A percentile compares a stretch with the other conserved stretches of the same genome.
phyloP scores from a whole-genome alignment of 164 flowering plant species.

The Kalanchoe fedtschenkoi region DNA sequence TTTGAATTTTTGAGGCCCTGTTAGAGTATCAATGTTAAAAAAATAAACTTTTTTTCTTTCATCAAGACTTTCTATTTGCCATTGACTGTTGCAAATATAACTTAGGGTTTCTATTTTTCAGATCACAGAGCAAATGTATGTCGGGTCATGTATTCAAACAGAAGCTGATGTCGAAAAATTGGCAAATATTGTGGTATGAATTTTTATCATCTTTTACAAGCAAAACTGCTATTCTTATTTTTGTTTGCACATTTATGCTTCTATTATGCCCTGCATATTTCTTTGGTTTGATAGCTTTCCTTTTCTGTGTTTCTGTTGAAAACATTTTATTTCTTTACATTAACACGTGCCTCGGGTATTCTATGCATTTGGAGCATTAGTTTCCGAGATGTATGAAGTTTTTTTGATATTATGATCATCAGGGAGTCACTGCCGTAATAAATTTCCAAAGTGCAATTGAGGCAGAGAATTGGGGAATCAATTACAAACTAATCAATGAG shows the following conservation, averaged over 20 bases:
- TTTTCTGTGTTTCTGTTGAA: neutral
- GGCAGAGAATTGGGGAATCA: constrained; percentile 85
- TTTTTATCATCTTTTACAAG: neutral
- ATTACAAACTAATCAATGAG: constrained; percentile 52
- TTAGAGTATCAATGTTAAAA: no score
- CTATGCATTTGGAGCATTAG: neutral
- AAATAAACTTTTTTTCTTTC: no score
- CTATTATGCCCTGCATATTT: neutral
- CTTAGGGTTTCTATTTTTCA: constrained; percentile 16
- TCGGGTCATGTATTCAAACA: constrained; percentile 86
- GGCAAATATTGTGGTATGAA: constrained; percentile 17
- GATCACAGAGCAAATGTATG: constrained; percentile 91
- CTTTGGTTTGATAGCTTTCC: neutral
- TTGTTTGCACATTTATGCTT: neutral
- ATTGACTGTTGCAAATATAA: neutral
- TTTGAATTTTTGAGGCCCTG: no score
- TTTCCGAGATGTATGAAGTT: neutral
- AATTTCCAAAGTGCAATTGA: constrained; percentile 80
- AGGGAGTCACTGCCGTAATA: constrained; percentile 79
- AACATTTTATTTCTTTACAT: constrained; percentile 2
- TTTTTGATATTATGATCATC: constrained; percentile 8
- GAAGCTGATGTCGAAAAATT: constrained; percentile 55
- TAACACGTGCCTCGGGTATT: neutral
- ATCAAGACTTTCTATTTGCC: no score
- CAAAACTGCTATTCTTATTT: neutral